phyloP scores from a whole-genome alignment of 2,329 filamentous ascomycete species.

The Cladosporium colombiae region DNA sequence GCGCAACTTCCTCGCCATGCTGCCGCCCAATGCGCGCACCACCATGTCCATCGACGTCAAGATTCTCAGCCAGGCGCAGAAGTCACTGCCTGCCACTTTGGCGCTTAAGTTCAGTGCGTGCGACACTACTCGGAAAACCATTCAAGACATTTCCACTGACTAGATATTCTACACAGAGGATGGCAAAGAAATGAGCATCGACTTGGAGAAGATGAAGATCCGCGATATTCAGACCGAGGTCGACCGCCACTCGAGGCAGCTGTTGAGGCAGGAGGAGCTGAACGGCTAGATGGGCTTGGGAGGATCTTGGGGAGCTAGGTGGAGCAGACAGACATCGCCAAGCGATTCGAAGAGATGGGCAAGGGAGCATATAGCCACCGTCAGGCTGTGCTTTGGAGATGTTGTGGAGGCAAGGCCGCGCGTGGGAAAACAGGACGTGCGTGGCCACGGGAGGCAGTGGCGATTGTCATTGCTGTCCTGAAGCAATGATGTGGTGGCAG shows the following conservation, averaged over 20 bases:
- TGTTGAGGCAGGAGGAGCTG: slow-evolving; percentile 83
- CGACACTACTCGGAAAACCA: neutral
- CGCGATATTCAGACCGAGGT: slow-evolving; percentile 86
- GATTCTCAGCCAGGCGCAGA: slow-evolving; percentile 66
- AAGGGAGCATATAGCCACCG: neutral
- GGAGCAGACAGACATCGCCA: slow-evolving; percentile 73
- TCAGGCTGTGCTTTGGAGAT: neutral
- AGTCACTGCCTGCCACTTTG: slow-evolving; percentile 68
- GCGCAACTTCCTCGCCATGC: slow-evolving; percentile 80
- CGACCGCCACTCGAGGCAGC: slow-evolving; percentile 78
- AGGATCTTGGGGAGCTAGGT: slow-evolving; percentile 42
- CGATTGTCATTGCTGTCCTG: neutral
- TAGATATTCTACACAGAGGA: slow-evolving; percentile 64
- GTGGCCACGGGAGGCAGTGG: neutral
- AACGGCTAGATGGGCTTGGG: slow-evolving; percentile 39
- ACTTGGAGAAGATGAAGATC: slow-evolving; percentile 79
- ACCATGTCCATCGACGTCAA: slow-evolving; percentile 76
- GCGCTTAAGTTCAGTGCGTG: slow-evolving; percentile 80
- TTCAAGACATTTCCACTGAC: neutral
- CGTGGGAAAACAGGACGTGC: slow-evolving; percentile 14
- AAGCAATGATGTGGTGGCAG: neutral
- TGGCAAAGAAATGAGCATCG: slow-evolving; percentile 83
- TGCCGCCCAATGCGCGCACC: slow-evolving; percentile 76
- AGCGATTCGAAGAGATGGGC: slow-evolving; percentile 38
- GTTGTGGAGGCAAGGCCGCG: neutral